phyloP scores from a whole-genome alignment of 306 rosid species.

The Sphenostylis stenocarpa region DNA sequence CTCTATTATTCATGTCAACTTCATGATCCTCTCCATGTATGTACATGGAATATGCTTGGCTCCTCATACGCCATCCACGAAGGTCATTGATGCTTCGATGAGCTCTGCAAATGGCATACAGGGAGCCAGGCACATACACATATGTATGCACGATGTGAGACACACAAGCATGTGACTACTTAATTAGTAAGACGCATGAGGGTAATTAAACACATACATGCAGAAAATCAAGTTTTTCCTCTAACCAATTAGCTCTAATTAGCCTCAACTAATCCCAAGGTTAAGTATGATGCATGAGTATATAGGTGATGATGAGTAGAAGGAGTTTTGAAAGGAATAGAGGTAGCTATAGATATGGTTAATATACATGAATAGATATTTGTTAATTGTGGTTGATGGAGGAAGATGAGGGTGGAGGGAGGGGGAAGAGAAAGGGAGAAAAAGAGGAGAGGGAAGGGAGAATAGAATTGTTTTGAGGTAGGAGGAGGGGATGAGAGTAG shows the following conservation, averaged over 20 bases:
- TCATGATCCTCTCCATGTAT: slow-evolving; percentile 34
- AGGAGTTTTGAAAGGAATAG: not conserved
- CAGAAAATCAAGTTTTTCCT: not conserved
- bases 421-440: slow-evolving; percentile 15
- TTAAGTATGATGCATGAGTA: not conserved
- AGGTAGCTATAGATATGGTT: not conserved
- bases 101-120: slow-evolving; percentile 57
- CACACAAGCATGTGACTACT: not conserved
- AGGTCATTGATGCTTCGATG: slow-evolving; percentile 38
- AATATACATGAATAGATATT: too few relatives aligned
- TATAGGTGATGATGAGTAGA: not conserved
- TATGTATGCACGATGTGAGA: slow-evolving; percentile 29
- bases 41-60: slow-evolving; percentile 57
- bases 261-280: not conserved
- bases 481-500: not conserved
- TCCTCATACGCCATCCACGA: slow-evolving; percentile 60
- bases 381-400: too few relatives aligned
- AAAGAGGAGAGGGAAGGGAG: slow-evolving; percentile 2
- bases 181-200: not conserved
- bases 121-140: slow-evolving; percentile 60
- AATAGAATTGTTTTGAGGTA: not conserved
- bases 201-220: not conserved
- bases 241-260: not conserved
- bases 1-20: too few relatives aligned
- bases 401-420: not conserved